Evolutionary conservation across 129 eudicot genomes (phyloP).

Genomic region (Apium graveolens): DNA sequence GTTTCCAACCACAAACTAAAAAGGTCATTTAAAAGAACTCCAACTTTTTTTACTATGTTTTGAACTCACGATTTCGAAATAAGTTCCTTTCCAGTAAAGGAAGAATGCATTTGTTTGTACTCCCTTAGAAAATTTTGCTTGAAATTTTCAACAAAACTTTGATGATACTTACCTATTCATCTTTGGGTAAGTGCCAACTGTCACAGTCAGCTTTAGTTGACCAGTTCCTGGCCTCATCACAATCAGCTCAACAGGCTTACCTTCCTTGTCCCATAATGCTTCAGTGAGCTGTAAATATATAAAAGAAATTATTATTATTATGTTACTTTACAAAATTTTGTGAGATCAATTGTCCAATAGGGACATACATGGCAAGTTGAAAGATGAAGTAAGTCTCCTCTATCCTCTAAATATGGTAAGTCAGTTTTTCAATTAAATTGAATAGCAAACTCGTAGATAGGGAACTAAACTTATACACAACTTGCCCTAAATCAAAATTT

Average conservation of each 20-base stretch:
- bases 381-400: neutral
- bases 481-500: conserved; percentile 1
- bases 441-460: neutral
- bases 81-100: neutral
- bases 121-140: neutral
- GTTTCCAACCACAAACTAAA: neutral
- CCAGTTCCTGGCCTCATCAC: neutral
- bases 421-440: neutral
- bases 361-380: neutral
- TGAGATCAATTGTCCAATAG: neutral
- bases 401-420: neutral
- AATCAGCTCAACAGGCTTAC: conserved; percentile 1
- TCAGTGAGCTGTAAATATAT: neutral
- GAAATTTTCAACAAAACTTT: neutral
- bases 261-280: neutral
- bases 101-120: neutral
- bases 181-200: neutral
- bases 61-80: neutral
- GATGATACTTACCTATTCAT: neutral
- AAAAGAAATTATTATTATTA: neutral
- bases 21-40: neutral
- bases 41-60: neutral
- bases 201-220: conserved; percentile 5
- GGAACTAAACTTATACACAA: neutral
- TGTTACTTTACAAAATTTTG: neutral